Base-by-base conservation (phyloP, 768 basidiomycete species). In the Panaeolus cyanescens region DNA sequence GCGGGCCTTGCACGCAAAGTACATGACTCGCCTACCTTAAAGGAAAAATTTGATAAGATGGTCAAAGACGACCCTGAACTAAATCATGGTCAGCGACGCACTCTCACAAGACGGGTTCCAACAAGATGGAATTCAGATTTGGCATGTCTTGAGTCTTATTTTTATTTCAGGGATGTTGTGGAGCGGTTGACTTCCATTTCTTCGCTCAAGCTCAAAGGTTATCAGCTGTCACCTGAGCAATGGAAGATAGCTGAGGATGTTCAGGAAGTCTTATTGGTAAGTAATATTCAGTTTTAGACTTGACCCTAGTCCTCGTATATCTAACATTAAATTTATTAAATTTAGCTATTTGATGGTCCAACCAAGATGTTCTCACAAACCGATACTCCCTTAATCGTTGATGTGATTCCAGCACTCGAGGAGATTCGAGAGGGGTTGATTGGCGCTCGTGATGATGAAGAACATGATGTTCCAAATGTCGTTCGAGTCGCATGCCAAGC, bases 61-160 rank as follows among this genome's bases (percentile, higher is more conserved):
- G 65, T 74, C 5, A 1, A 33, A 25, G 36, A 56, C 17, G 60
- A 70, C 54, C 32, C 53, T 34, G 58, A 63, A 3, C 56, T 58
- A 7, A 13, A 58, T 1, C 36, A 62, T 10, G 56, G 65, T 10
- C 60, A 70, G 59, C 22, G 28, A 2, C 20, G 32, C 19, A 50
- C 64, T 1, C 71, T 76, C 31, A 59, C 59, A 55, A 57, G 65
- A 5, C 67, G 64, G 25, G 68, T 74, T 54, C 67, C 73, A 28
- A 75, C 74, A 5, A 57, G 68, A 2, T 76, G 75, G 73, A 72
- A 74, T 58, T 68, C 71, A 12, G 72, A 76, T 40, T 56, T 71
- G 20, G 66, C 32, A 0, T 75, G 71, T 57, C 60, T 76, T 4
- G 25, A 30, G 5, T 61, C 71, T 13, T 72, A 74, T 59, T 36